phyloP scores from a whole-genome alignment of 2,329 filamentous ascomycete genomes.

The Xenosphaeropsis pyriputrescens region DNA sequence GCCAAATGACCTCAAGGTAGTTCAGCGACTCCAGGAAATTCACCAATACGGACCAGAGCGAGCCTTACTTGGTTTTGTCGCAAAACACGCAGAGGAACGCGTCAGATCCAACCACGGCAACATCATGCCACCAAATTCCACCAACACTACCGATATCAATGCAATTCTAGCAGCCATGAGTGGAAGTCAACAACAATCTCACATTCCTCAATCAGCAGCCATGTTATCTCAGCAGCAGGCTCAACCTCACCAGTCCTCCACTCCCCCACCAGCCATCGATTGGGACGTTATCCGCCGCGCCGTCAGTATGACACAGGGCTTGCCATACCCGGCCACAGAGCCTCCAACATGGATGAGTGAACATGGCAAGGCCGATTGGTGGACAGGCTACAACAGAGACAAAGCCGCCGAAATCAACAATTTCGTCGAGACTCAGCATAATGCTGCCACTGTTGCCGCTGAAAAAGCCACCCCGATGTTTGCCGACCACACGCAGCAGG shows the following conservation, averaged over 20 bases:
- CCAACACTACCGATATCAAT: background rate
- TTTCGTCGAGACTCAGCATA: slow-evolving; percentile 2
- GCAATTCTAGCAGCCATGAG: background rate
- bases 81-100: slow-evolving; percentile 6
- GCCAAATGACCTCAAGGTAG: slow-evolving; percentile 12
- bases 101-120: slow-evolving; percentile 3
- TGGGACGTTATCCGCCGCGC: slow-evolving; percentile 8
- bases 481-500: too few species aligned
- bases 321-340: slow-evolving; percentile 32
- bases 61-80: slow-evolving; percentile 8
- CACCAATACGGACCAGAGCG: slow-evolving; percentile 13
- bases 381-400: slow-evolving; percentile 27
- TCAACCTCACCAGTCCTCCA: background rate
- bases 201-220: background rate
- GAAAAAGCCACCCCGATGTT: slow-evolving; percentile 14
- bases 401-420: slow-evolving; percentile 19
- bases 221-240: background rate
- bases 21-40: slow-evolving; percentile 16
- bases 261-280: slow-evolving; percentile 5
- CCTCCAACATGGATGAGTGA: slow-evolving; percentile 36
- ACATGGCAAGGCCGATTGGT: slow-evolving; percentile 34
- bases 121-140: background rate
- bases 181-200: background rate
- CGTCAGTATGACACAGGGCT: slow-evolving; percentile 24
- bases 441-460: slow-evolving; percentile 22